These are phyloP conservation scores for Rhizophagus sp. DNA, from an alignment of 192 early-diverging fungal genomes.

Conservation along the genomic window DNA sequence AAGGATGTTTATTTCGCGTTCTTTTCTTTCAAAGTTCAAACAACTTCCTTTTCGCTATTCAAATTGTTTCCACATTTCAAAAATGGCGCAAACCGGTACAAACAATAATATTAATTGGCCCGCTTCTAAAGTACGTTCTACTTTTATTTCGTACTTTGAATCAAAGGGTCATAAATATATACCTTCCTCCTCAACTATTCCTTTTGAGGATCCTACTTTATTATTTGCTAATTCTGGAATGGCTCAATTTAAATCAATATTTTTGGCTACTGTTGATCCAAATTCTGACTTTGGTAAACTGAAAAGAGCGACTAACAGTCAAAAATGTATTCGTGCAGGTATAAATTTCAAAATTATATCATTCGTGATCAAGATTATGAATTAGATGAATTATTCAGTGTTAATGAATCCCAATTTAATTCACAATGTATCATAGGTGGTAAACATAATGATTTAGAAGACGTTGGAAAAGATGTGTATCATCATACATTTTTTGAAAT, in stretches of 20 bases:
- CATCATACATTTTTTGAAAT: constrained; percentile 99
- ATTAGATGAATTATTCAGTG: background rate
- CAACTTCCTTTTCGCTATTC: background rate
- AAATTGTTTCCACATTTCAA: background rate
- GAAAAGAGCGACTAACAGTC: constrained; percentile 90
- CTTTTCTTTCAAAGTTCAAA: background rate
- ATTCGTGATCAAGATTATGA: background rate
- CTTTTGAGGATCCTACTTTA: constrained; percentile 94
- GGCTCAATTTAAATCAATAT: constrained; percentile 98
- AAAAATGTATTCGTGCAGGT: constrained; percentile 99
- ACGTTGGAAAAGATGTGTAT: constrained; percentile 97
- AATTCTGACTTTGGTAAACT: constrained; percentile 89
- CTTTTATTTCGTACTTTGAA: constrained; percentile 89
- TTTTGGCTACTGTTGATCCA: constrained; percentile 94
- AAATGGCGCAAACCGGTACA: background rate
- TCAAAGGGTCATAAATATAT: constrained; percentile 72
- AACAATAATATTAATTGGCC: constrained; percentile 59
- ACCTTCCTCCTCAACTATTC: constrained; percentile 90
- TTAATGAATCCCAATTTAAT: background rate
- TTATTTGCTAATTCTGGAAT: constrained; percentile 97
- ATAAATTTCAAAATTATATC: constrained; percentile 20
- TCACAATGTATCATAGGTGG: constrained; percentile 61
- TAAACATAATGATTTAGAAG: constrained; percentile 99
- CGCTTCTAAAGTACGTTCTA: constrained; percentile 75
- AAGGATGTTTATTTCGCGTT: background rate